phyloP scores from a whole-genome alignment of 192 early-diverging fungal genomes.

The Backusella liffmaniae region DNA sequence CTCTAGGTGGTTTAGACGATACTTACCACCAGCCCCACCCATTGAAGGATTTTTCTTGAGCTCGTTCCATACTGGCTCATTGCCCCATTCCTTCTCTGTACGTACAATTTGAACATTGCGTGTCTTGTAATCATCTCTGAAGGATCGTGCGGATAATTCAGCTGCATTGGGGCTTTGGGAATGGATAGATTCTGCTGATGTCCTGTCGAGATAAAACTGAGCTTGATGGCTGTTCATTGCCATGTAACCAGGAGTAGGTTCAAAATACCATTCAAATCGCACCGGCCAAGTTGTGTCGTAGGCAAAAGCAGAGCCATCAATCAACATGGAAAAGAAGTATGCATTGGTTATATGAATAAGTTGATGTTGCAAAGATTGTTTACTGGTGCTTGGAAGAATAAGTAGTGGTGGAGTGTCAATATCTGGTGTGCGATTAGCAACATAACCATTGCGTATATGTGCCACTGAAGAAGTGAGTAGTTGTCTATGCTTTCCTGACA shows the following conservation, averaged over 20 bases:
- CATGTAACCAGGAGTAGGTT: conserved; percentile 20
- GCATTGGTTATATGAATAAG: conserved; percentile 17
- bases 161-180: background rate
- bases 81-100: conserved; percentile 1
- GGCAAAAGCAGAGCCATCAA: conserved; percentile 26
- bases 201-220: conserved; percentile 15
- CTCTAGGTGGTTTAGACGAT: conserved; percentile 6
- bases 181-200: background rate
- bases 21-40: conserved; percentile 1
- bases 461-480: conserved; percentile 16
- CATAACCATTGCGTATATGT: conserved; percentile 28
- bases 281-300: conserved; percentile 17
- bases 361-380: conserved; percentile 12
- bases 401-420: conserved; percentile 27
- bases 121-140: background rate
- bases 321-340: conserved; percentile 28
- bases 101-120: conserved; percentile 7
- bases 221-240: conserved; percentile 24
- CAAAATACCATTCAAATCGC: conserved; percentile 31
- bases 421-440: conserved; percentile 32
- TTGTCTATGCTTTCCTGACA: background rate
- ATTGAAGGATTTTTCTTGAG: background rate
- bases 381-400: conserved; percentile 12
- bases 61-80: background rate
- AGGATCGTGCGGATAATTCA: background rate